phyloP scores from a whole-genome alignment of 2,329 filamentous ascomycete genomes.

The Pezicula rhizophila region DNA sequence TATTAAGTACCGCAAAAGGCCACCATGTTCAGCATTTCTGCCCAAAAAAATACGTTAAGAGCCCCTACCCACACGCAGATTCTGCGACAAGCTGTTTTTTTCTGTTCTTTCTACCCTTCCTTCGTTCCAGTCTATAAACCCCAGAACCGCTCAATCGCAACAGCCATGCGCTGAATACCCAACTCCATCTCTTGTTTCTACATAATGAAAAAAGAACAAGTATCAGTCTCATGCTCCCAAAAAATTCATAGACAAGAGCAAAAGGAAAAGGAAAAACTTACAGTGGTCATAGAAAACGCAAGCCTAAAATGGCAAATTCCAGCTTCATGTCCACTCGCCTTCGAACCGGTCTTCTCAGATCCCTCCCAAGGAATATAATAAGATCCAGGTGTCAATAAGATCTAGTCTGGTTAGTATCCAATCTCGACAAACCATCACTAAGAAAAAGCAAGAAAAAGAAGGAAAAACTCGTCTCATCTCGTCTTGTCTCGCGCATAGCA shows the following conservation, averaged over 20 bases:
- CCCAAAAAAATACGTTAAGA: too few relatives aligned
- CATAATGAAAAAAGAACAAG: not conserved
- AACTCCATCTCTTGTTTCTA: not conserved
- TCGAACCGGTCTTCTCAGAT: conserved; percentile 8
- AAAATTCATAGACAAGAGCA: not conserved
- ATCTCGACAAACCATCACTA: too few relatives aligned
- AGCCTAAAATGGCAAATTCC: not conserved
- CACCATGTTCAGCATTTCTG: too few relatives aligned
- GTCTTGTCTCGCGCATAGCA: too few relatives aligned
- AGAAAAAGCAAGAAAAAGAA: not conserved
- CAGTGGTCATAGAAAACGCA: not conserved
- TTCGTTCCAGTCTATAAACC: too few relatives aligned
- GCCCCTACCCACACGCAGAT: too few relatives aligned
- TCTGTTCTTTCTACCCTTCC: too few relatives aligned
- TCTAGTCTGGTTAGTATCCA: conserved; percentile 2
- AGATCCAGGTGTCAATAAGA: conserved; percentile 26
- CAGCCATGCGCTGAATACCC: not conserved
- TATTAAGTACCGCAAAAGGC: too few relatives aligned
- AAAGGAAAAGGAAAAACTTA: not conserved
- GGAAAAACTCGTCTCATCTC: too few relatives aligned
- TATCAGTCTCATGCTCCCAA: not conserved
- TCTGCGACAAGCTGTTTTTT: too few relatives aligned
- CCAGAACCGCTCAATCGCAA: not conserved
- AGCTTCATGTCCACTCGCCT: not conserved
- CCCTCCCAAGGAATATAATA: conserved; percentile 30